phyloP scores from a whole-genome alignment of 441 rosid genomes.

The Erysimum cheiri region DNA sequence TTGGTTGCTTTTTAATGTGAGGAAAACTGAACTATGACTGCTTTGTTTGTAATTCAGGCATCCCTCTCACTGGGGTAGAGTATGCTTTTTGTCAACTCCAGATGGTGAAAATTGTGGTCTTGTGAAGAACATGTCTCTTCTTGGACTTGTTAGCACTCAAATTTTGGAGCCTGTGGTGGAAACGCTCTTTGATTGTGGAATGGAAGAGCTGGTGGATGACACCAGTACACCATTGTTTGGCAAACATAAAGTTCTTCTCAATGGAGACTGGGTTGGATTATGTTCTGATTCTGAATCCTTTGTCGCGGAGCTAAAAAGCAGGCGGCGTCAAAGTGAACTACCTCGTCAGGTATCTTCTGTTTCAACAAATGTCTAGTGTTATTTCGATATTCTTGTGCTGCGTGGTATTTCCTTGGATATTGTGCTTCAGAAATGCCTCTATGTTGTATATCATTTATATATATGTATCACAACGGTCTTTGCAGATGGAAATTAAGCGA shows the following conservation, averaged over 20 bases:
- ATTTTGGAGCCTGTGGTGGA: slow-evolving; percentile 56
- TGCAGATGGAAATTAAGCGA: slow-evolving; percentile 85
- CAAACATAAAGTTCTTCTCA: slow-evolving; percentile 69
- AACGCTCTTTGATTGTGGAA: slow-evolving; percentile 61
- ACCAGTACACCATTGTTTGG: slow-evolving; percentile 54
- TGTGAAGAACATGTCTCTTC: slow-evolving; percentile 79
- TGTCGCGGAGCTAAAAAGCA: slow-evolving; percentile 62
- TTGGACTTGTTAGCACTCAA: slow-evolving; percentile 80
- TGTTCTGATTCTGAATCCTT: slow-evolving; percentile 63
- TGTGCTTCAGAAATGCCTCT: slow-evolving; percentile 9
- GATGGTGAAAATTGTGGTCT: slow-evolving; percentile 99
- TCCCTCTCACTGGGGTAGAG: slow-evolving; percentile 99
- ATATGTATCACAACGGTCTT: slow-evolving; percentile 22
- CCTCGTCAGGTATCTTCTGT: slow-evolving; percentile 65
- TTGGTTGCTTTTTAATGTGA: slow-evolving; percentile 11
- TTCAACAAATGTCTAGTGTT: slow-evolving; percentile 9
- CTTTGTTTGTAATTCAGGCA: slow-evolving; percentile 56
- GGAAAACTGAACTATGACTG: slow-evolving; percentile 20
- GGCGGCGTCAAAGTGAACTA: slow-evolving; percentile 65
- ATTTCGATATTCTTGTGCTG: slow-evolving; percentile 24
- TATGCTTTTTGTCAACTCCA: slow-evolving; percentile 91
- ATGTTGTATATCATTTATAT: slow-evolving; percentile 6
- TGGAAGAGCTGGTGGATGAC: slow-evolving; percentile 70
- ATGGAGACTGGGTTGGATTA: slow-evolving; percentile 94
- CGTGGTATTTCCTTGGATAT: slow-evolving; percentile 29